Base-by-base conservation (phyloP, 169 alveolate genomes). In the Cryptosporidium canis region DNA sequence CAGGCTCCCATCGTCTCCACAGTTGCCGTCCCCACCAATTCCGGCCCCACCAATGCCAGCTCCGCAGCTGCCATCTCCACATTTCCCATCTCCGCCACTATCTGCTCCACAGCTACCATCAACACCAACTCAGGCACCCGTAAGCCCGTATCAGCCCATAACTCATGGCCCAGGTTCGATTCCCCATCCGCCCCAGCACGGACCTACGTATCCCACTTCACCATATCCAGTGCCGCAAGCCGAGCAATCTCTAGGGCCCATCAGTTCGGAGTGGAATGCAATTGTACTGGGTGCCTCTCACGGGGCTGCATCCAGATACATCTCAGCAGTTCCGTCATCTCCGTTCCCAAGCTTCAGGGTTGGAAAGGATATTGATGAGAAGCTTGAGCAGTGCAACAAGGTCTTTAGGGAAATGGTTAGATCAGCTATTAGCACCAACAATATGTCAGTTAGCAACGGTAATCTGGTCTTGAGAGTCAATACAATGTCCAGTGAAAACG, bases 341-440 rank as follows among this genome's bases (percentile, higher is more conserved):
- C 84, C 84, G 3, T 37, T 35, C 64, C 84, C 84, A 31, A 31
- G 37, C 29, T 70, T 31, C 47, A 51, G 3, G n/a, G 18, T 70
- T 21, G 84, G 84, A 14, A 70, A 24, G 31, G 66, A 70, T 29
- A 1, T 0, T 3, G 21, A 51, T n/a, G 84, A 70, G 51, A 70
- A 70, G 21, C 9, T 48, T 8, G 84, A 48, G 56, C 41, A 51
- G 31, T 70, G 84, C 33, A 12, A 31, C 4, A 70, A 70, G 45
- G 47, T 67, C 11, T 24, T 70, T 9, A 70, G 29, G 67, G 66
- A 16, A 18, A 70, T 70, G 67, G 84, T 70, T 6, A n/a, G 45
- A 21, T 14, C 64, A n/a, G 3, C 67, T 0, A 33, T 21, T 0
- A 12, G 0, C 11, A 47, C 53, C 1, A 37, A 55, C 1, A 24